Conservation (phyloP, 225 moss, liverwort and hornwort species). For the Climacium dendroides region DNA sequence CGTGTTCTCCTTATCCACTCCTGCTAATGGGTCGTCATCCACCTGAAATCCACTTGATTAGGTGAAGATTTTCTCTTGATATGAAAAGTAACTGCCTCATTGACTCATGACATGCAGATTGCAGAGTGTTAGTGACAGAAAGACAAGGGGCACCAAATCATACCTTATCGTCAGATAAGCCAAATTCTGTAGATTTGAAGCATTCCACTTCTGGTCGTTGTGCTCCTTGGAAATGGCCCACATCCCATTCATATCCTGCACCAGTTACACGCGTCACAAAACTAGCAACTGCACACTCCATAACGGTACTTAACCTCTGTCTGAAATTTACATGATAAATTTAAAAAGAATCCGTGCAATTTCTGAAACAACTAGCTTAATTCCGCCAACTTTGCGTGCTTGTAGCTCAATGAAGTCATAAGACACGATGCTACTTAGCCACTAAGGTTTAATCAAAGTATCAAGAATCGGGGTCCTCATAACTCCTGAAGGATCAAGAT, state of each 20-base stretch:
- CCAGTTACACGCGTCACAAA: background rate
- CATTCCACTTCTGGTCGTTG: conserved; percentile 90
- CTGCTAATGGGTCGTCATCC: conserved; percentile 64
- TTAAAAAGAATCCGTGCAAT: background rate
- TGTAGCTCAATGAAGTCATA: background rate
- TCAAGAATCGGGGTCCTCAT: background rate
- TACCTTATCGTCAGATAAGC: conserved; percentile 61
- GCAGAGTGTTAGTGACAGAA: background rate
- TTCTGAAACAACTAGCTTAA: background rate
- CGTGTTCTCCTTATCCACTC: conserved; percentile 70
- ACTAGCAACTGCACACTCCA: background rate
- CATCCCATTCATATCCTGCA: conserved; percentile 98
- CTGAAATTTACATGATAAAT: background rate
- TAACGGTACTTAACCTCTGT: background rate
- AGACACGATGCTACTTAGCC: background rate
- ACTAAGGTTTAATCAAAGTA: background rate
- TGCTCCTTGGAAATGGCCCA: conserved; percentile 85
- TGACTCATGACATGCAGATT: background rate
- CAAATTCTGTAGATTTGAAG: conserved; percentile 91
- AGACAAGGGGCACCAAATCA: background rate
- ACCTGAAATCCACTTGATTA: conserved; percentile 11
- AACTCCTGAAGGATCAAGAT: background rate
- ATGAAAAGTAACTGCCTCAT: background rate
- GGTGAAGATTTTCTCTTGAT: background rate
- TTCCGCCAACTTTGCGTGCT: background rate